Percentiles rank a stretch among this genome's conserved stretches.
Evolutionary conservation across 257 asterid genomes (phyloP).

Genomic region (Ocimum tenuiflorum): DNA sequence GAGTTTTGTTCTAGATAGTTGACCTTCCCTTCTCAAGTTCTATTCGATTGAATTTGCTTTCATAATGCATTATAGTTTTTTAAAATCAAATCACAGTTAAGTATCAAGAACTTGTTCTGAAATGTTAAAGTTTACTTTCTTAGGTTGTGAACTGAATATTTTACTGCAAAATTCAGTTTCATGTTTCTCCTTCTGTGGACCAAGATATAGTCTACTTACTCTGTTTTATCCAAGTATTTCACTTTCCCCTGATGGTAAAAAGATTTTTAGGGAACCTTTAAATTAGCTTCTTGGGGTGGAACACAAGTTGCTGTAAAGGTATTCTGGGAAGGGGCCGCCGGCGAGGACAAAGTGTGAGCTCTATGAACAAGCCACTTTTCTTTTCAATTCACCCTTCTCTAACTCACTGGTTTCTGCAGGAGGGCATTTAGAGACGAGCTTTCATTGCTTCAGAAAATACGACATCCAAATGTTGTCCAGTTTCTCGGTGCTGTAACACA

Average conservation of each 20-base stretch:
- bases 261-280: slow-evolving; percentile 63
- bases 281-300: slow-evolving; percentile 84
- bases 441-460: slow-evolving; percentile 69
- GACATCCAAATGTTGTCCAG: slow-evolving; percentile 94
- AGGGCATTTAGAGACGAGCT: slow-evolving; percentile 79
- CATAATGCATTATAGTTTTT: too few species aligned
- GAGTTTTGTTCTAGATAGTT: too few species aligned
- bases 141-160: too few species aligned
- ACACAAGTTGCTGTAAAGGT: slow-evolving; percentile 82
- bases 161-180: too few species aligned
- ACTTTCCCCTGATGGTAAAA: background rate
- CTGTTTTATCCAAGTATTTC: too few species aligned
- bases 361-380: background rate
- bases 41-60: too few species aligned
- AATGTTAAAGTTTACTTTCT: too few species aligned
- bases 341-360: slow-evolving; percentile 84
- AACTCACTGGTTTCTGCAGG: slow-evolving; percentile 34
- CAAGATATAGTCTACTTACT: too few species aligned
- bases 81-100: too few species aligned
- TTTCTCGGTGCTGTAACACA: slow-evolving; percentile 98
- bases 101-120: too few species aligned
- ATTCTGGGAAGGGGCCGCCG: slow-evolving; percentile 70
- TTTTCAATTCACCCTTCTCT: background rate
- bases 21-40: too few species aligned
- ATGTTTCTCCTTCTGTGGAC: too few species aligned